Evolutionary conservation across 805 yeast genomes (phyloP), one percentile per base, ranked within the genome.

Genomic region (Wickerhamomyces bisporus): DNA sequence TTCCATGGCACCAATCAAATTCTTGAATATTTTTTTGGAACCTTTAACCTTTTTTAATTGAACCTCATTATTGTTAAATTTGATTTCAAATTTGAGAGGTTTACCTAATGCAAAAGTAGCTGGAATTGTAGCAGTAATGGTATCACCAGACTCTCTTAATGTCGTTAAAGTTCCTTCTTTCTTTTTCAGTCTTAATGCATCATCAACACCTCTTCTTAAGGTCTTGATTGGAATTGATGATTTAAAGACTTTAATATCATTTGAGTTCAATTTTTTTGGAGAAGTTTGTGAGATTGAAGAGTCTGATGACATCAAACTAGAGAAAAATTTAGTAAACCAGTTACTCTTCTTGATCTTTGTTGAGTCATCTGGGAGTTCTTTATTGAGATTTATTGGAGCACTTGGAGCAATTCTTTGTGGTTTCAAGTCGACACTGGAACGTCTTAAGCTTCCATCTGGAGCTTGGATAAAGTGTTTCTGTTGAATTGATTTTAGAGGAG

Each of bases 161-260:
- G 62, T 64, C 12, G 67, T 68, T 19, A 74, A 62, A 3, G 78
- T 63, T 0, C 79, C 79, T 51, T 74, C 79, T 37, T 70, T 63
- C 38, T 63, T 57, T 48, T 72, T 71, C 50, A 73, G 53, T 43
- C 64, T 65, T 37, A 74, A 53, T 7, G 72, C 71, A 36, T 61
- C 61, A 39, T 60, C 63, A 27, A 54, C 50, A 19, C 55, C 49
- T 31, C 43, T 50, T 36, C 48, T 55, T 24, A 57, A 41, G 8
- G 36, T 32, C 5, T 41, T 26, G 14, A 52, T 39, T 6, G 55
- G 50, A 20, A 51, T 45, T 7, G 48, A 27, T 2, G 49, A 35
- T 7, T 40, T 35, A 39, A 48, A 53, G 3, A 35, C 30, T 30
- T 42, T 46, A 7, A 30, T 23, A 3, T 27, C 29, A 9, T 19